These are phyloP conservation scores for Guyanaporus albipodus DNA, from an alignment of 768 basidiomycete genomes.

Conservation along the genomic window DNA sequence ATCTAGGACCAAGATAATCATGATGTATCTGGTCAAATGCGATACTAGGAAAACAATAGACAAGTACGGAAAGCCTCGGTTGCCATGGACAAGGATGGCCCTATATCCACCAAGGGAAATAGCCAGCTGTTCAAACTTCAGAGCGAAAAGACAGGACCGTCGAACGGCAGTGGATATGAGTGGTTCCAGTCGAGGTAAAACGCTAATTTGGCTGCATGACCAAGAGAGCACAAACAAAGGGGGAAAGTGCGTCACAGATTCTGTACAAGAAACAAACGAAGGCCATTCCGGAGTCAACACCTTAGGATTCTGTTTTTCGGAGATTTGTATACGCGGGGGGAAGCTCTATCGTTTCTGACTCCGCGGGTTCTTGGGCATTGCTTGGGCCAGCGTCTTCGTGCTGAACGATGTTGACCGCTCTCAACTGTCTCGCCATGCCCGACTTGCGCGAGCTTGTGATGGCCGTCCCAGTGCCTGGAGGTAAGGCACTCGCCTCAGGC, in stretches of 20 bases:
- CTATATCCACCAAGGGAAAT: slow-evolving; percentile 1
- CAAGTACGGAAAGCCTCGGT: neutral
- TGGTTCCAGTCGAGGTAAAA: slow-evolving; percentile 4
- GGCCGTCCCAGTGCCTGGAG: slow-evolving; percentile 18
- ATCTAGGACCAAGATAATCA: neutral
- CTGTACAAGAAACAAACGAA: neutral
- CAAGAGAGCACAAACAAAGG: neutral
- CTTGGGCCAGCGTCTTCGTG: slow-evolving; percentile 74
- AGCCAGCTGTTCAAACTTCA: neutral
- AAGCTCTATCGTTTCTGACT: slow-evolving; percentile 74
- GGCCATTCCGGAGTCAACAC: neutral
- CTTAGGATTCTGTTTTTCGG: slow-evolving; percentile 10
- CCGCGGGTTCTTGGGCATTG: slow-evolving; percentile 32
- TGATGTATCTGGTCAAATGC: neutral
- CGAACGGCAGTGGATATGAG: neutral
- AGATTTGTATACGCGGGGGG: slow-evolving; percentile 81
- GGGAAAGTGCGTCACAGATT: neutral
- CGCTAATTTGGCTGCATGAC: neutral
- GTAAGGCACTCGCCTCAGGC: slow-evolving; percentile 14
- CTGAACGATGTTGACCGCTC: slow-evolving; percentile 77
- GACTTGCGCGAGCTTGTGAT: slow-evolving; percentile 34
- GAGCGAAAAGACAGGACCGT: neutral
- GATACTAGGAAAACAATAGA: neutral
- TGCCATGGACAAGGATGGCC: neutral
- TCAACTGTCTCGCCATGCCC: slow-evolving; percentile 44